Percentiles rank a stretch among this genome's conserved stretches.
phyloP scores from a whole-genome alignment of 805 yeast species.

The Phaffomyces antillensis region DNA sequence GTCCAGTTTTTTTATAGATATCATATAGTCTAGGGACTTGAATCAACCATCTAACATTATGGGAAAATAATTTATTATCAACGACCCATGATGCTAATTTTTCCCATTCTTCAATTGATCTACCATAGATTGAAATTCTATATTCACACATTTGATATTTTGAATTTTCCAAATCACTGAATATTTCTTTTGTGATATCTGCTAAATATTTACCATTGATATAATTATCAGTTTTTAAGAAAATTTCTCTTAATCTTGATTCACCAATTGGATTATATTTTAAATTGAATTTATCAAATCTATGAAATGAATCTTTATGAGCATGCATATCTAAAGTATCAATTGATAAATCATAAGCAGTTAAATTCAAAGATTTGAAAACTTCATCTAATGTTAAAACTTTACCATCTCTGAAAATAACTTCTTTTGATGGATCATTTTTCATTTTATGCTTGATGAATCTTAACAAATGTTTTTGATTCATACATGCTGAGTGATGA shows the following conservation, averaged over 20 bases:
- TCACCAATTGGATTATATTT: slow-evolving; percentile 98
- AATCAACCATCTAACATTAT: slow-evolving; percentile 94
- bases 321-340: slow-evolving; percentile 99
- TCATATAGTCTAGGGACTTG: slow-evolving; percentile 94
- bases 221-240: slow-evolving; percentile 90
- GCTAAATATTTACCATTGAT: slow-evolving; percentile 86
- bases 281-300: slow-evolving; percentile 95
- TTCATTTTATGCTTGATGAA: slow-evolving; percentile 93
- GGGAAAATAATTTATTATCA: slow-evolving; percentile 84
- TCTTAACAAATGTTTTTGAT: slow-evolving; percentile 91
- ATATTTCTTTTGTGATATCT: slow-evolving; percentile 88
- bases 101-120: slow-evolving; percentile 89
- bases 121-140: slow-evolving; percentile 90
- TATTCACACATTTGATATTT: slow-evolving; percentile 97
- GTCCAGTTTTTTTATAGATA: slow-evolving; percentile 70
- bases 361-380: slow-evolving; percentile 79
- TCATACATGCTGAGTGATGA: slow-evolving; percentile 99
- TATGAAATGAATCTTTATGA: slow-evolving; percentile 94
- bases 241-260: slow-evolving; percentile 93
- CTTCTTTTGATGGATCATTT: slow-evolving; percentile 79
- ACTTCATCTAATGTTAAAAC: slow-evolving; percentile 83
- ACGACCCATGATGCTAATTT: slow-evolving; percentile 92
- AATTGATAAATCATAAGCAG: slow-evolving; percentile 92
- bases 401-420: slow-evolving; percentile 88
- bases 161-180: slow-evolving; percentile 88